Evolutionary conservation across 2,329 filamentous ascomycete genomes (phyloP).

Genomic region (Exserohilum turcica): DNA sequence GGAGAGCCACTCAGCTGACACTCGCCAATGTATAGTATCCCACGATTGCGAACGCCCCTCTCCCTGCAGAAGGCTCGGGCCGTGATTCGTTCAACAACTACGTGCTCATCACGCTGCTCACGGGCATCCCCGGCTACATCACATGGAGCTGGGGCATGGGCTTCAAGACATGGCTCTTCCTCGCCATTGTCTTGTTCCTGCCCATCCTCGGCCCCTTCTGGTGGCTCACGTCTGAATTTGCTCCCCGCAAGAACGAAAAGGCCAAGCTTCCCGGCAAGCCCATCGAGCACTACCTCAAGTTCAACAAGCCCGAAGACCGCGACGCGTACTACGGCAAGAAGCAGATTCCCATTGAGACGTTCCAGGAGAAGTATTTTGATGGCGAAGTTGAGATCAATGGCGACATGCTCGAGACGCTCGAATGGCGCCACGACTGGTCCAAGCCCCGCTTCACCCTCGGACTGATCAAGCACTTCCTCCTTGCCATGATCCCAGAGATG

Average conservation of each 20-base stretch:
- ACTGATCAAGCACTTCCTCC: constrained; percentile 86
- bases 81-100: constrained; percentile 86
- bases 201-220: constrained; percentile 85
- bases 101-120: constrained; percentile 71
- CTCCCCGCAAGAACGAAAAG: constrained; percentile 92
- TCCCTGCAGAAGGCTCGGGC: constrained; percentile 86
- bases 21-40: constrained; percentile 65
- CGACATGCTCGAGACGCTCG: constrained; percentile 84
- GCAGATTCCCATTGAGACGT: constrained; percentile 89
- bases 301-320: constrained; percentile 67
- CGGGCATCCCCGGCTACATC: constrained; percentile 76
- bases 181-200: constrained; percentile 75
- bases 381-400: constrained; percentile 95
- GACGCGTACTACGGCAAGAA: constrained; percentile 75
- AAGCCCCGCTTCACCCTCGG: constrained; percentile 87
- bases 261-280: constrained; percentile 82
- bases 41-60: constrained; percentile 89
- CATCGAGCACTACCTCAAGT: constrained; percentile 87
- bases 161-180: constrained; percentile 84
- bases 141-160: constrained; percentile 85
- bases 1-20: constrained; percentile 31
- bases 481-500: constrained; percentile 85
- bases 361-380: constrained; percentile 98
- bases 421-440: constrained; percentile 97
- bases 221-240: constrained; percentile 77